Evolutionary conservation across 2,329 filamentous ascomycete species (phyloP).

Genomic region (Westerdykella ornata): DNA sequence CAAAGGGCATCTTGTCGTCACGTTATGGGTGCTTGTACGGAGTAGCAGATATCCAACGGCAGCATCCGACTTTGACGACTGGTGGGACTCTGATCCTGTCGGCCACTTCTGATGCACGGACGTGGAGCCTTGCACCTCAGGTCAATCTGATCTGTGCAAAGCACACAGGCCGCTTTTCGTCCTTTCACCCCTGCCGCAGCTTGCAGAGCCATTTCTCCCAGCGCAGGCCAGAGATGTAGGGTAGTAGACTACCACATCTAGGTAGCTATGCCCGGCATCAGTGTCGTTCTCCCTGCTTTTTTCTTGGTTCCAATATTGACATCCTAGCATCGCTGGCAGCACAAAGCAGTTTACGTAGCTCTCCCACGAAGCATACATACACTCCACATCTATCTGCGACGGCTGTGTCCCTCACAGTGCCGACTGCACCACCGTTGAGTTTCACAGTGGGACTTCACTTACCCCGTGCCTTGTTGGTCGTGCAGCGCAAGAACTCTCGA

Average conservation of each 20-base stretch:
- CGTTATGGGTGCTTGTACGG: slow-evolving; percentile 10
- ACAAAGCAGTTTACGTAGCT: slow-evolving; percentile 15
- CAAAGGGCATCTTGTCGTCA: slow-evolving; percentile 17
- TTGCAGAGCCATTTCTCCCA: slow-evolving; percentile 13
- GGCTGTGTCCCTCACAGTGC: slow-evolving; percentile 29
- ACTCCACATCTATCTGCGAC: slow-evolving; percentile 19
- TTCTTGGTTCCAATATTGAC: slow-evolving; percentile 21
- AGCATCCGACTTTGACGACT: slow-evolving; percentile 21
- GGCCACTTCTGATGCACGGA: slow-evolving; percentile 19
- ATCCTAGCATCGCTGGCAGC: slow-evolving; percentile 25
- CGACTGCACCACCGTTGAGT: slow-evolving; percentile 23
- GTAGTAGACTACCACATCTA: slow-evolving; percentile 12
- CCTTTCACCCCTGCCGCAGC: slow-evolving; percentile 23
- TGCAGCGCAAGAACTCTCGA: slow-evolving; percentile 12
- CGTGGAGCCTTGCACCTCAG: slow-evolving; percentile 10
- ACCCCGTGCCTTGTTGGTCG: slow-evolving; percentile 22
- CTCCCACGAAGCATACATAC: slow-evolving; percentile 15
- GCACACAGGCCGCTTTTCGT: slow-evolving; percentile 20
- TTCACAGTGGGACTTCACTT: slow-evolving; percentile 30
- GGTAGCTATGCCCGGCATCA: slow-evolving; percentile 24
- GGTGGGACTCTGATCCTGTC: too few relatives aligned
- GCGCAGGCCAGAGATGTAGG: slow-evolving; percentile 25
- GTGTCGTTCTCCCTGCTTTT: slow-evolving; percentile 13
- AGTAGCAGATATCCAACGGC: slow-evolving; percentile 35
- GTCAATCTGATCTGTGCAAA: slow-evolving; percentile 12